Base-by-base conservation (phyloP, 805 yeast genomes). In the Metschnikowia cubensis region DNA sequence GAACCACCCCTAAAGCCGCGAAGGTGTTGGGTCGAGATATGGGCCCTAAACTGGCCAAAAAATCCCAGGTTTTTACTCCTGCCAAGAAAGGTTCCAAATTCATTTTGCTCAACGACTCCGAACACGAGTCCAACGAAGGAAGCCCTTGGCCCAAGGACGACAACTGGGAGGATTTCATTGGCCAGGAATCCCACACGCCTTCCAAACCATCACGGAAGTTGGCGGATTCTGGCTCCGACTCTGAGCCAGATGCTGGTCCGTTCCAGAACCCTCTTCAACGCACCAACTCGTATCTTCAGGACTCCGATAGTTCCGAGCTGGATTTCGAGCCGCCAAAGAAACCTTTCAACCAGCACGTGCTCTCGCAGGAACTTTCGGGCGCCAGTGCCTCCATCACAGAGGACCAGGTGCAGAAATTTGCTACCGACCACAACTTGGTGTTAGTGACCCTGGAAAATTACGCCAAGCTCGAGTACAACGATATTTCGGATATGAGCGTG, bases 121-220 rank as follows among this genome's bases (percentile, higher is more conserved):
- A 53, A 17, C 61, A 55, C 4, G 66, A 58, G 7, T 45, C 60
- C 15, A 49, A 42, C 7, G 42, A 44, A 3, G 47, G 33, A 17
- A 42, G 51, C 25, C 20, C 49, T 4, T 58, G 61, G 61, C 58
- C 58, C 31, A 47, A 58, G 39, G 55, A 58, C 17, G 59, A 45
- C 13, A 52, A 56, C 39, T 73, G 78, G 78, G 76, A 72, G 49
- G 71, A 71, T 46, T 73, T 68, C 52, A 61, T 71, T 43, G 71
- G 67, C 15, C 62, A 62, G 14, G 62, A 63, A 60, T 17, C 55
- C 56, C 15, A 49, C 50, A 56, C 60, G 18, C 65, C 69, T 4
- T 54, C 63, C 1, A 64, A 60, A 38, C 54, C 61, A 5, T 53
- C 64, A 6, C 58, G 61, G 17, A 43, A 51, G 3, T 48, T 52